Percentiles rank a stretch among this genome's conserved stretches.
These are phyloP conservation scores for Cudoniella acicularis DNA, from an alignment of 495 filamentous ascomycete genomes.

Conservation along the genomic window DNA sequence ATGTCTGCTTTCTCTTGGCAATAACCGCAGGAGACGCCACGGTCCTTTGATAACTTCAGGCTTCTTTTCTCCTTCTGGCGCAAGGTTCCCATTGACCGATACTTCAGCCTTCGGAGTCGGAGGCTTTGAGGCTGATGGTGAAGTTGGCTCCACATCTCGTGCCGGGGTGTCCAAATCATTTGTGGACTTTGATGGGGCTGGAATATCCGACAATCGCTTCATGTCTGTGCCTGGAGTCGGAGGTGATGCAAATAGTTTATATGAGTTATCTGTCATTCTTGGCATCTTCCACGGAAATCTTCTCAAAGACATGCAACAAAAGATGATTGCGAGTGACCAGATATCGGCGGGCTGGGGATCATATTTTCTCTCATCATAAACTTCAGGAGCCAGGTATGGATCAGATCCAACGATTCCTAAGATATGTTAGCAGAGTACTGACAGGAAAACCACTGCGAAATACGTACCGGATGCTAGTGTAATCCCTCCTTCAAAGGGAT, in stretches of 20 bases:
- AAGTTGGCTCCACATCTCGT: constrained; percentile 22
- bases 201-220: constrained; percentile 31
- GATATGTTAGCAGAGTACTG: constrained; percentile 20
- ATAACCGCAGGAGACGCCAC: constrained; percentile 85
- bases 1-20: constrained; percentile 84
- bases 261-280: constrained; percentile 87
- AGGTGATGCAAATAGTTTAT: constrained; percentile 80
- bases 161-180: constrained; percentile 17
- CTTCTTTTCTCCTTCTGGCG: constrained; percentile 51
- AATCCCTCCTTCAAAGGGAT: constrained; percentile 93
- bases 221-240: constrained; percentile 51
- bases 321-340: constrained; percentile 98
- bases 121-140: constrained; percentile 27
- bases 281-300: constrained; percentile 98
- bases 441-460: background rate
- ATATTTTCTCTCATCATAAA: constrained; percentile 92
- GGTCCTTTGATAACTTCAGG: constrained; percentile 86
- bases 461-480: constrained; percentile 80
- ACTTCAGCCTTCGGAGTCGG: constrained; percentile 25
- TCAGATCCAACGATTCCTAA: constrained; percentile 95
- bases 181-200: constrained; percentile 21
- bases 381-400: constrained; percentile 94
- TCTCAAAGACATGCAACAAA: constrained; percentile 96
- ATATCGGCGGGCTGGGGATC: constrained; percentile 93
- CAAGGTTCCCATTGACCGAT: constrained; percentile 6